Conservation (phyloP, 2,329 filamentous ascomycete species). For the Aureobasidium sp. region DNA sequence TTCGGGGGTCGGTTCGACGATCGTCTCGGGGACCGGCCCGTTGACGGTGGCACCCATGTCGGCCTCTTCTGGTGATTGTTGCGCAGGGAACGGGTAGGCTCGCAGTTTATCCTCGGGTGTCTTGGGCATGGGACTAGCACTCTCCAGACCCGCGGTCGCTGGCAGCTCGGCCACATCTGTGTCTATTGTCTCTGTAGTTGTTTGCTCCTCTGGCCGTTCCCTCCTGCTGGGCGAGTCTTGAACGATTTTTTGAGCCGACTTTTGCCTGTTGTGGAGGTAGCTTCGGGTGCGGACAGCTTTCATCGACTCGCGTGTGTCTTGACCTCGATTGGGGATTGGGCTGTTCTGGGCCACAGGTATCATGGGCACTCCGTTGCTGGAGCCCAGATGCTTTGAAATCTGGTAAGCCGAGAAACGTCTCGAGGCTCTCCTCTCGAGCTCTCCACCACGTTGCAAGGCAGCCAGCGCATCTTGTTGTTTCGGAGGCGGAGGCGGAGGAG, state of each 20-base stretch:
- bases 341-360: conserved; percentile 70
- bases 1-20: conserved; percentile 1
- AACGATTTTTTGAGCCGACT: conserved; percentile 39
- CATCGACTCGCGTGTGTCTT: conserved; percentile 78
- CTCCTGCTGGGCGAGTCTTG: conserved; percentile 52
- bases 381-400: conserved; percentile 86
- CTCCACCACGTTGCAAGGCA: conserved; percentile 81
- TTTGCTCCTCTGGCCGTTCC: conserved; percentile 32
- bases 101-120: conserved; percentile 59
- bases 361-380: conserved; percentile 74
- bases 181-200: conserved; percentile 56
- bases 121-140: conserved; percentile 39
- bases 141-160: conserved; percentile 20
- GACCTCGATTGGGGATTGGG: conserved; percentile 74
- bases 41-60: conserved; percentile 25
- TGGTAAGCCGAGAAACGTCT: conserved; percentile 93
- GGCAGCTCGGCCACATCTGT: conserved; percentile 30
- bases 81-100: conserved; percentile 22
- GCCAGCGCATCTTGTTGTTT: conserved; percentile 86
- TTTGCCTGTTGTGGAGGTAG: conserved; percentile 42
- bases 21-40: conserved; percentile 26
- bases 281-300: conserved; percentile 56
- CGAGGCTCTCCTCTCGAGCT: conserved; percentile 85
- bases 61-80: not conserved
- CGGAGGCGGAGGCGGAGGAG: conserved; percentile 65